These are phyloP conservation scores for Dalbergia cultrata DNA, from an alignment of 306 rosid genomes.

Conservation along the genomic window DNA sequence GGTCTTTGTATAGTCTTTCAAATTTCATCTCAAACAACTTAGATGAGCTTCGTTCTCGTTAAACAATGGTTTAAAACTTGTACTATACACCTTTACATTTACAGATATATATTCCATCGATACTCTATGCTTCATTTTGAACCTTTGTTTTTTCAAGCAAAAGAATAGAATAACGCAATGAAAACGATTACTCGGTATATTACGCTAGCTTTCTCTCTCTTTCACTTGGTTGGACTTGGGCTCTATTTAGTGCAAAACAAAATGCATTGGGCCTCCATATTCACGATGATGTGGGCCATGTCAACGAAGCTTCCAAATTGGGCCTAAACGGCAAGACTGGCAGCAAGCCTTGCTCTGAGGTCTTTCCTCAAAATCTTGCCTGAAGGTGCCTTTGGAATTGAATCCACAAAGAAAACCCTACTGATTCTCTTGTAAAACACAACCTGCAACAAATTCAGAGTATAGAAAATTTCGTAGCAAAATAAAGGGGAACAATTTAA, in stretches of 20 bases:
- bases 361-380: conserved; percentile 75
- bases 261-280: background rate
- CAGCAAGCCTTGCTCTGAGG: conserved; percentile 56
- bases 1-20: background rate
- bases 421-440: conserved; percentile 72
- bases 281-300: background rate
- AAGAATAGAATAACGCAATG: background rate
- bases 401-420: conserved; percentile 62
- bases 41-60: conserved; percentile 2
- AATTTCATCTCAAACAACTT: conserved; percentile 4
- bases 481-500: background rate
- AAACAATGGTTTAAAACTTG: background rate
- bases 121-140: background rate
- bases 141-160: background rate
- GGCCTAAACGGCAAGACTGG: conserved; percentile 40
- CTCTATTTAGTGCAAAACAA: background rate
- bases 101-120: background rate
- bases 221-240: background rate
- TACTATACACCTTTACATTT: background rate
- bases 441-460: conserved; percentile 51
- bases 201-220: background rate
- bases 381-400: conserved; percentile 66
- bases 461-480: no score
- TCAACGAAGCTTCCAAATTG: background rate
- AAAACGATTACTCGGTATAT: background rate